Conservation (phyloP, 768 basidiomycete species). For the Clitopilus hobsonii region DNA sequence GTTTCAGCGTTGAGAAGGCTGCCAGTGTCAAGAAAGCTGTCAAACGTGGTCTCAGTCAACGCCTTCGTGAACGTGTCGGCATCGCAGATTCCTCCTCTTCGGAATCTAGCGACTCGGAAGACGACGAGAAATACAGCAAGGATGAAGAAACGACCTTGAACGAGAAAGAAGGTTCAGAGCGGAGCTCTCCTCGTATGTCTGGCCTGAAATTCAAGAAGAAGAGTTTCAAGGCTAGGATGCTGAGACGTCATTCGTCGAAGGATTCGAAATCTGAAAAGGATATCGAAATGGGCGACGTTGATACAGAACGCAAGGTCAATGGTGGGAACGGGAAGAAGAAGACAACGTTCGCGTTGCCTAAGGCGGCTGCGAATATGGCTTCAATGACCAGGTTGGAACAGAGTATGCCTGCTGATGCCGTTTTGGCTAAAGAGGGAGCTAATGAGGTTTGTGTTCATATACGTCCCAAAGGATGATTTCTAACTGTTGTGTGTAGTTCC, state of each 20-base stretch:
- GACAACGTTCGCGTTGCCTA: constrained; percentile 36
- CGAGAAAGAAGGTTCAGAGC: constrained; percentile 1
- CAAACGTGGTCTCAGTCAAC: constrained; percentile 74
- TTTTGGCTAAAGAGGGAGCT: constrained; percentile 68
- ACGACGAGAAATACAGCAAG: constrained; percentile 24
- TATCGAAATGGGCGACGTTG: background rate
- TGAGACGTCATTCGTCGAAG: background rate
- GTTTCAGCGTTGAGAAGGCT: constrained; percentile 69
- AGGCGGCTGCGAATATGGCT: constrained; percentile 34
- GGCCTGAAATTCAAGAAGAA: background rate
- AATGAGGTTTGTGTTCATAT: constrained; percentile 50
- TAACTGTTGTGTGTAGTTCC: constrained; percentile 47
- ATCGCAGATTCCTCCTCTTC: constrained; percentile 71
- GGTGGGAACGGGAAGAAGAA: constrained; percentile 20
- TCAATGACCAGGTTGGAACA: constrained; percentile 61
- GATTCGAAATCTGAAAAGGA: background rate
- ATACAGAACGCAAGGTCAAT: background rate
- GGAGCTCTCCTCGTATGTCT: background rate
- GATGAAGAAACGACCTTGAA: constrained; percentile 13
- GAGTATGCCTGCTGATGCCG: constrained; percentile 86
- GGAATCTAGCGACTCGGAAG: constrained; percentile 30
- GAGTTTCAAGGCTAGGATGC: background rate
- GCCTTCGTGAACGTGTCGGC: constrained; percentile 69
- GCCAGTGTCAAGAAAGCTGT: constrained; percentile 81
- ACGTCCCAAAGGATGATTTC: background rate